phyloP scores from a whole-genome alignment of 805 yeast species.

The Candida awuae region DNA sequence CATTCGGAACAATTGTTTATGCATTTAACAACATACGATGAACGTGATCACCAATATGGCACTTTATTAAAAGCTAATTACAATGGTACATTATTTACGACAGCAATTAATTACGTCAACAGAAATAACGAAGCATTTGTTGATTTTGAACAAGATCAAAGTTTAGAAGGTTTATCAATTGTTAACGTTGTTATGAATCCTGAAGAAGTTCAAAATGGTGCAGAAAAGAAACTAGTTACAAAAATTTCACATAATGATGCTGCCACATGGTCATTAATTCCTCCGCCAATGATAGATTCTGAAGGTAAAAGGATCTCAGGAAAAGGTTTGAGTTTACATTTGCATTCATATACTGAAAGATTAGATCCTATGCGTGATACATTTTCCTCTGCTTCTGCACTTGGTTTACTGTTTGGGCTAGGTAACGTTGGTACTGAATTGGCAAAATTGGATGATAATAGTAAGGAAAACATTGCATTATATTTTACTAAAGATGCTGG shows the following conservation, averaged over 20 bases:
- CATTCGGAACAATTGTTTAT: constrained; percentile 64
- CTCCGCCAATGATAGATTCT: constrained; percentile 63
- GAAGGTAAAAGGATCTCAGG: constrained; percentile 46
- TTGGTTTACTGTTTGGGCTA: constrained; percentile 83
- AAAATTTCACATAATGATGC: constrained; percentile 86
- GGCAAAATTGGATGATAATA: constrained; percentile 31
- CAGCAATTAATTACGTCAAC: constrained; percentile 63
- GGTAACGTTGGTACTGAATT: constrained; percentile 79
- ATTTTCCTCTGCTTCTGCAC: constrained; percentile 79
- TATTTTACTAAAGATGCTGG: constrained; percentile 90
- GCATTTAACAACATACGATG: constrained; percentile 65
- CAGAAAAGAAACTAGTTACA: constrained; percentile 54
- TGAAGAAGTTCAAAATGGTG: constrained; percentile 28
- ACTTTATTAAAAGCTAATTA: constrained; percentile 80
- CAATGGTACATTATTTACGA: constrained; percentile 80
- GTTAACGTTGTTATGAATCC: constrained; percentile 62
- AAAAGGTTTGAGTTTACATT: constrained; percentile 65
- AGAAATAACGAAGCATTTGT: constrained; percentile 68
- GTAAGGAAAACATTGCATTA: constrained; percentile 45
- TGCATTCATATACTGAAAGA: constrained; percentile 89
- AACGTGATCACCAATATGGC: constrained; percentile 55
- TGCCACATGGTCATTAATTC: constrained; percentile 67
- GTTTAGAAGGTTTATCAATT: constrained; percentile 76
- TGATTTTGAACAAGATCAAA: constrained; percentile 79
- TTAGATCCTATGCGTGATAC: constrained; percentile 69